A percentile compares a stretch with the other conserved stretches of the same genome.
These are phyloP conservation scores for Auricularia auricula-judae DNA, from an alignment of 768 basidiomycete species.

Conservation along the genomic window DNA sequence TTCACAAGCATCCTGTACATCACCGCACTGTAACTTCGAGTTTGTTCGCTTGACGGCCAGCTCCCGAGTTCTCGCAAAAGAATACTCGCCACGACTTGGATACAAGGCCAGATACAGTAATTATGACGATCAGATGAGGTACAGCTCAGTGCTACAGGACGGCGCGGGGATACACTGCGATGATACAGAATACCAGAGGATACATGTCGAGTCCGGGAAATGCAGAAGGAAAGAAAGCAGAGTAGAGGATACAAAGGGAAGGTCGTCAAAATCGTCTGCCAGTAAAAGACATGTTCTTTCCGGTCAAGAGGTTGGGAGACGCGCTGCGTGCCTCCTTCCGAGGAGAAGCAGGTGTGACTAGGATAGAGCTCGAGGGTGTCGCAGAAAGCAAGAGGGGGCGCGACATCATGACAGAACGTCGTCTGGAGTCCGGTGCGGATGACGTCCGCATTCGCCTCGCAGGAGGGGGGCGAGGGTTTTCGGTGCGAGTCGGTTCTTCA, in stretches of 20 bases:
- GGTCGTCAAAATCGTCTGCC: not conserved
- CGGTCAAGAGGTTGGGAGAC: conserved; percentile 2
- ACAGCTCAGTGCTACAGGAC: not conserved
- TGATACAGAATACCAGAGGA: not conserved
- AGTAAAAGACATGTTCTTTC: not conserved
- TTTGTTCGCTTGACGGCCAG: too few relatives aligned
- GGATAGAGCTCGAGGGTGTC: not conserved
- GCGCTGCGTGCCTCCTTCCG: conserved; percentile 4
- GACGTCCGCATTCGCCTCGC: not conserved
- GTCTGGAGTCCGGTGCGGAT: not conserved
- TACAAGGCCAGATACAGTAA: not conserved
- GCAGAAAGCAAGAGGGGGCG: not conserved
- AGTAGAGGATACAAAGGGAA: not conserved
- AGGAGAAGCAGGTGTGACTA: not conserved
- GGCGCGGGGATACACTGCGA: not conserved
- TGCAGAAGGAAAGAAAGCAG: not conserved
- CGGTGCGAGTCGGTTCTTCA: not conserved
- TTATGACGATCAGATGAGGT: not conserved
- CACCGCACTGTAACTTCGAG: too few relatives aligned
- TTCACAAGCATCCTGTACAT: not conserved
- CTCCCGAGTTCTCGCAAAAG: too few relatives aligned
- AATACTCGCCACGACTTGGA: too few relatives aligned
- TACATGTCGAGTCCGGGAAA: not conserved
- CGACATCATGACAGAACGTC: not conserved
- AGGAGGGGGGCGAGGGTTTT: not conserved